Base-by-base conservation (phyloP, 495 filamentous ascomycete species). In the Hypoxylon cercidicola region DNA sequence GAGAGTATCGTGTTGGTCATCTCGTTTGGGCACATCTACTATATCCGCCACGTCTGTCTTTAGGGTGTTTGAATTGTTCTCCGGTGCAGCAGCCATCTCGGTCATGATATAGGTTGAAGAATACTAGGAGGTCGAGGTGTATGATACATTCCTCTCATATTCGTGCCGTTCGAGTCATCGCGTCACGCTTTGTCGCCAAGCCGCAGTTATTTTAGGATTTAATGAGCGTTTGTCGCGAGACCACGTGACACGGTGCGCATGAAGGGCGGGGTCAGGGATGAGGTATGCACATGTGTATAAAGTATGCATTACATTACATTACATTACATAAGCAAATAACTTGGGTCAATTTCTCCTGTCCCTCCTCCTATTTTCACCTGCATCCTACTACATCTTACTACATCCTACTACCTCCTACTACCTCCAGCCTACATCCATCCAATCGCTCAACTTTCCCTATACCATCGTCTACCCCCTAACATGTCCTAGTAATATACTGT, bases 1-100 rank as follows among this genome's bases (percentile, higher is more conserved):
- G 21, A 86, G 74, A 10, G 81, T 84, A 7, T 79, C 72, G 61
- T 79, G 77, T 16, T 74, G 69, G 7, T 57, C 45, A 10, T 55
- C 53, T 51, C 64, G 16, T 40, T 70, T 68, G n/a, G 56, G 49
- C 37, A 32, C 43, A 30, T 53, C 25, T 25, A 25, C 23, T 5
- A 25, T 5, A 25, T 25, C 23, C 15, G 56, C 48, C 37, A 39
- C 43, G 28, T 53, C 19, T 34, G 37, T 40, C 35, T 59, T 39
- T 28, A 56, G 23, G 12, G 10, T 43, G 37, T 50, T 15, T n/a
- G 32, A 12, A 16, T 58, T 41, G 40, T 40, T 12, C 25, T 62
- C 52, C 25, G 53, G 34, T 6, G 23, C 19, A 43, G 30, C 8
- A 44, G 47, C 20, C 16, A 19, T 52, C 3, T 52, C 52, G 1